phyloP scores from a whole-genome alignment of 495 filamentous ascomycete genomes.

The Jackrogersella multiformis region DNA sequence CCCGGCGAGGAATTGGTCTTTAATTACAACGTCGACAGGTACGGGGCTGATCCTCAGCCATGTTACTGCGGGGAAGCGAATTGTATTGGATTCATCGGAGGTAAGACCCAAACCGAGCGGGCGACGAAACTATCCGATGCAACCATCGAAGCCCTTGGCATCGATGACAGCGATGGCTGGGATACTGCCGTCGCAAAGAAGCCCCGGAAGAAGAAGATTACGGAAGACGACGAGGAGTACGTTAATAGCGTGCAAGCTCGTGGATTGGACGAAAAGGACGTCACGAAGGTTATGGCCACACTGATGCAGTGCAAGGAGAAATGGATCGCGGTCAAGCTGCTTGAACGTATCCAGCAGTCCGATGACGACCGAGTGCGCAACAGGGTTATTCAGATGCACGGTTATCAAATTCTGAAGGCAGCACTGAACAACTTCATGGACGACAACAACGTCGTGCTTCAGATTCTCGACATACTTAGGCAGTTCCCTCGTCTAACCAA shows the following conservation, averaged over 20 bases:
- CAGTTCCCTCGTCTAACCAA: constrained; percentile 89
- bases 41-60: constrained; percentile 93
- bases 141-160: constrained; percentile 93
- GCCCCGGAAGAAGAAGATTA: constrained; percentile 91
- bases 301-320: constrained; percentile 99
- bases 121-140: constrained; percentile 90
- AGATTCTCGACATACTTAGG: constrained; percentile 89
- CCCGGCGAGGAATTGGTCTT: constrained; percentile 98
- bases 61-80: constrained; percentile 97
- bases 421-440: constrained; percentile 84
- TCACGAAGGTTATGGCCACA: constrained; percentile 98
- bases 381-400: constrained; percentile 94
- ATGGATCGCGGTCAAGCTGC: constrained; percentile 97
- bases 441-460: constrained; percentile 86
- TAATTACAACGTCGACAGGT: constrained; percentile 99
- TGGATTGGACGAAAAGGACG: constrained; percentile 83
- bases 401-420: constrained; percentile 91
- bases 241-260: constrained; percentile 89
- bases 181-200: constrained; percentile 87
- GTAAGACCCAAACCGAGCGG: constrained; percentile 95
- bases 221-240: constrained; percentile 95
- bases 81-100: constrained; percentile 95
- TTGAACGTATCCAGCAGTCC: constrained; percentile 87
- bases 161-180: constrained; percentile 93
- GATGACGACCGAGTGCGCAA: constrained; percentile 89